Evolutionary conservation across 2,329 filamentous ascomycete species (phyloP).

Genomic region (Pseudogymnoascus sp.): DNA sequence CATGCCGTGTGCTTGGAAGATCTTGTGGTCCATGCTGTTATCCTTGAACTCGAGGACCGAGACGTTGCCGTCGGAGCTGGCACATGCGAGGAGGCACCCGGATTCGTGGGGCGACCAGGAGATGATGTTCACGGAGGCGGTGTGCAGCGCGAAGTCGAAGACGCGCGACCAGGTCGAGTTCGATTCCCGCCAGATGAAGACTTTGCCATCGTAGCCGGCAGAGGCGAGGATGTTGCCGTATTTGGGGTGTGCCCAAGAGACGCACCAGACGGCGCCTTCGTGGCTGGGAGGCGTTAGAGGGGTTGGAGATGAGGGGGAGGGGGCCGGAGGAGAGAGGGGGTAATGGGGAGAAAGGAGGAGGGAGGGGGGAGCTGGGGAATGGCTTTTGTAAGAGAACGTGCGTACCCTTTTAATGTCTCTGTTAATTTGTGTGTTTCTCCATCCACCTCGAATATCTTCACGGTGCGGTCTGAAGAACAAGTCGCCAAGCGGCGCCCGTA

Average conservation of each 20-base stretch:
- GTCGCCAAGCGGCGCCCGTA: constrained; percentile 94
- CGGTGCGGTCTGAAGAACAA: constrained; percentile 95
- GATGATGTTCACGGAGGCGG: constrained; percentile 92
- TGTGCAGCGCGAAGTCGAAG: constrained; percentile 89
- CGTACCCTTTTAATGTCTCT: constrained; percentile 89
- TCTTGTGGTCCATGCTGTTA: constrained; percentile 81
- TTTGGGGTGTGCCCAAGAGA: constrained; percentile 96
- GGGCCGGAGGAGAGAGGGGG: neutral
- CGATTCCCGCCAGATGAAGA: constrained; percentile 96
- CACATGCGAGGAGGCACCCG: constrained; percentile 89
- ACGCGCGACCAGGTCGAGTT: constrained; percentile 67
- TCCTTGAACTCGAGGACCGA: constrained; percentile 95
- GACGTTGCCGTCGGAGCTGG: constrained; percentile 87
- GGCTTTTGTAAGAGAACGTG: neutral
- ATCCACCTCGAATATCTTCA: constrained; percentile 98
- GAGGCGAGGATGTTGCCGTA: constrained; percentile 97
- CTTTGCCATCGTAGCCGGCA: constrained; percentile 93
- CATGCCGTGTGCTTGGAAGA: constrained; percentile 85
- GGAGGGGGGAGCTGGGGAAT: neutral
- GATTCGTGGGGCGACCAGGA: constrained; percentile 96
- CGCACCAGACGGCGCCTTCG: constrained; percentile 95
- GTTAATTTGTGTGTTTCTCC: constrained; percentile 81
- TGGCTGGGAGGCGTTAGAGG: constrained; percentile 50
- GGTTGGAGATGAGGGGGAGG: neutral
- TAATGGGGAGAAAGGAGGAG: neutral